Evolutionary conservation across 495 filamentous ascomycete genomes (phyloP).

Genomic region (Penicillium taxi): DNA sequence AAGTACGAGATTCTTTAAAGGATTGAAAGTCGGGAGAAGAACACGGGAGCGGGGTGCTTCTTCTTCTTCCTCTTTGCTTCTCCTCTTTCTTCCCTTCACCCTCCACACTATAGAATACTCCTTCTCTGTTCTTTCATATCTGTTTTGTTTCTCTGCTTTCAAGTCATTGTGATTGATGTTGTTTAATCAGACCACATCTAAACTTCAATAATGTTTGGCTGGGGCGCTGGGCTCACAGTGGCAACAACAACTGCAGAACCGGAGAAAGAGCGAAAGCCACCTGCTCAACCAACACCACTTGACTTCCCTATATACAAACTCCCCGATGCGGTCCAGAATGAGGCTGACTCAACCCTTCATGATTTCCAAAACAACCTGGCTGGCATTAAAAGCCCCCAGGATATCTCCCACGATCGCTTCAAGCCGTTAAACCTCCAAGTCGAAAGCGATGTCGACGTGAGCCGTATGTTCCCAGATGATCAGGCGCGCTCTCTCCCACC

Average conservation of each 20-base stretch:
- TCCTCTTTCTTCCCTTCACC: too few relatives aligned
- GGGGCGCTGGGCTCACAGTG: constrained; percentile 29
- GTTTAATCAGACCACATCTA: too few relatives aligned
- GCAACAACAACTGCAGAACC: constrained; percentile 31
- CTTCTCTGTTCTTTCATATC: too few relatives aligned
- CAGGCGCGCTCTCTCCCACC: constrained; percentile 36
- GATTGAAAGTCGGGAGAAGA: too few relatives aligned
- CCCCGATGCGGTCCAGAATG: constrained; percentile 16
- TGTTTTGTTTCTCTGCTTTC: too few relatives aligned
- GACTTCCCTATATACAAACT: constrained; percentile 42
- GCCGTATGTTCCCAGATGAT: constrained; percentile 37
- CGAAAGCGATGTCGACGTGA: constrained; percentile 32
- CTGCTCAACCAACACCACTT: constrained; percentile 38
- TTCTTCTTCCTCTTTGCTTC: too few relatives aligned
- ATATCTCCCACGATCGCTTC: constrained; percentile 43
- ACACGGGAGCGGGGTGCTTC: too few relatives aligned
- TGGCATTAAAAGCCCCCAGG: constrained; percentile 45
- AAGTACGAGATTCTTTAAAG: too few relatives aligned
- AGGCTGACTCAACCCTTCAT: constrained; percentile 22
- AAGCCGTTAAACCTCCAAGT: constrained; percentile 46
- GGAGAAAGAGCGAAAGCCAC: constrained; percentile 38
- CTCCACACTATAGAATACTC: too few relatives aligned
- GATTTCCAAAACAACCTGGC: constrained; percentile 37
- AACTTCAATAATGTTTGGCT: constrained; percentile 33
- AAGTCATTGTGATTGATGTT: too few relatives aligned